These are phyloP conservation scores for Lecanicillium sp. DNA, from an alignment of 2,329 filamentous ascomycete genomes.

Conservation along the genomic window DNA sequence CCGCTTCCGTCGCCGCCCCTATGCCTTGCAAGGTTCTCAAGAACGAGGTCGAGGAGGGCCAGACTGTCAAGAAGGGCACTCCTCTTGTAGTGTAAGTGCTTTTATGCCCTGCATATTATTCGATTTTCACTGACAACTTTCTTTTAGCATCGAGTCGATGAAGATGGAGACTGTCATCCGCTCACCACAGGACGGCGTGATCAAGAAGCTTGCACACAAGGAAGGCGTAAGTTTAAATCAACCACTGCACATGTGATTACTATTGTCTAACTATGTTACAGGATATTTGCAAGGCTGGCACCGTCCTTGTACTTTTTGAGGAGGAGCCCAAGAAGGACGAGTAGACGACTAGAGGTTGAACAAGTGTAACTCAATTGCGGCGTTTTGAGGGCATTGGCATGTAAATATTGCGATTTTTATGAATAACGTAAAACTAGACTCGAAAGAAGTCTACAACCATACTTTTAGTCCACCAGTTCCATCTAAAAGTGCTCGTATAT, in stretches of 20 bases:
- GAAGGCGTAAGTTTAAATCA: slow-evolving; percentile 52
- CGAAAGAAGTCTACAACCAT: too few species aligned
- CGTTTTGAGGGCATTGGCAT: slow-evolving; percentile 7
- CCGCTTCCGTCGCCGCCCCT: slow-evolving; percentile 79
- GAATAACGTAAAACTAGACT: slow-evolving; percentile 5
- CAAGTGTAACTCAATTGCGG: slow-evolving; percentile 2
- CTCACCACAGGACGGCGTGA: slow-evolving; percentile 63
- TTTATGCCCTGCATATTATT: neutral
- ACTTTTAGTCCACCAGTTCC: neutral
- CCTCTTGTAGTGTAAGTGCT: slow-evolving; percentile 69
- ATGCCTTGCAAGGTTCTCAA: slow-evolving; percentile 97
- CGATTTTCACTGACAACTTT: slow-evolving; percentile 22
- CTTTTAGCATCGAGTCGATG: slow-evolving; percentile 72
- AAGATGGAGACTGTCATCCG: slow-evolving; percentile 85
- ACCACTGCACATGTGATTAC: neutral
- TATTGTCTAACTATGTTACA: slow-evolving; percentile 23
- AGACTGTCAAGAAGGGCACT: slow-evolving; percentile 76
- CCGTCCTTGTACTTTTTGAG: slow-evolving; percentile 66
- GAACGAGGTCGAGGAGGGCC: slow-evolving; percentile 78
- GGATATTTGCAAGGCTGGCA: slow-evolving; percentile 74
- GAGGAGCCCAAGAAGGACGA: slow-evolving; percentile 30
- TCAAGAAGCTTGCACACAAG: slow-evolving; percentile 67
- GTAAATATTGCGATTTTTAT: slow-evolving; percentile 8
- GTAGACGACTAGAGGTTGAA: slow-evolving; percentile 6
- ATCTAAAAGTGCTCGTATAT: too few species aligned